Evolutionary conservation across 1,284 basidiomycete genomes (phyloP).

Genomic region (Ganoderma sinense): DNA sequence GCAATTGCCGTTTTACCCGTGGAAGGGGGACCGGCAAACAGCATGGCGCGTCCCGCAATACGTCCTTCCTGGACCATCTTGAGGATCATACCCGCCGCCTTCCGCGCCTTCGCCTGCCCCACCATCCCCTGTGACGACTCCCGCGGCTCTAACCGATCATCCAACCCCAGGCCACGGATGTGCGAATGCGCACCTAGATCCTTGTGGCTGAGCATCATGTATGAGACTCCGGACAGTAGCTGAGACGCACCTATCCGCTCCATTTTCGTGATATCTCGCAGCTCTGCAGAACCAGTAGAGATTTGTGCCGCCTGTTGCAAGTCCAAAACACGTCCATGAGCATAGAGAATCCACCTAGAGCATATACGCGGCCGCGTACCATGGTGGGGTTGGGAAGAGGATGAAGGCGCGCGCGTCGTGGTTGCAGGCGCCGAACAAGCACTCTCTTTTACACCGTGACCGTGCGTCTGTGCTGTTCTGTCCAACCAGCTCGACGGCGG

Average conservation of each 20-base stretch:
- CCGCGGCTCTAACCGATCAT: constrained; percentile 90
- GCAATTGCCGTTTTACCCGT: constrained; percentile 99
- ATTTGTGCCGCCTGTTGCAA: constrained; percentile 67
- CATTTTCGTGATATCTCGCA: constrained; percentile 94
- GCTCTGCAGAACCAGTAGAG: constrained; percentile 74
- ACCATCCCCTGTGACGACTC: constrained; percentile 95
- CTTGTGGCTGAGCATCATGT: background rate
- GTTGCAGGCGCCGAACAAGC: constrained; percentile 43
- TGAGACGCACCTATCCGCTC: constrained; percentile 46
- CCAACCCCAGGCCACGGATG: constrained; percentile 93
- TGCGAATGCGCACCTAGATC: constrained; percentile 94
- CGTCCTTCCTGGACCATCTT: constrained; percentile 97
- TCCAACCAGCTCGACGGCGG: constrained; percentile 28
- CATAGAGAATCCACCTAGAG: background rate
- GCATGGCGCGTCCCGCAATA: constrained; percentile 94
- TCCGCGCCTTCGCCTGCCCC: constrained; percentile 93
- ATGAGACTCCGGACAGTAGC: background rate
- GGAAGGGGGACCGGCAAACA: constrained; percentile 96
- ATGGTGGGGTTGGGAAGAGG: constrained; percentile 35
- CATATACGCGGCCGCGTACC: constrained; percentile 31
- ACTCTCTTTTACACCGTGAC: constrained; percentile 29
- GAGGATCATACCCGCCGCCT: constrained; percentile 96
- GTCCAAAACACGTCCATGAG: background rate
- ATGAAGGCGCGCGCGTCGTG: constrained; percentile 44
- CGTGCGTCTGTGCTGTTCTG: constrained; percentile 16